These are phyloP conservation scores for Neonectria faginata DNA, from an alignment of 2,329 filamentous ascomycete genomes.

Conservation along the genomic window DNA sequence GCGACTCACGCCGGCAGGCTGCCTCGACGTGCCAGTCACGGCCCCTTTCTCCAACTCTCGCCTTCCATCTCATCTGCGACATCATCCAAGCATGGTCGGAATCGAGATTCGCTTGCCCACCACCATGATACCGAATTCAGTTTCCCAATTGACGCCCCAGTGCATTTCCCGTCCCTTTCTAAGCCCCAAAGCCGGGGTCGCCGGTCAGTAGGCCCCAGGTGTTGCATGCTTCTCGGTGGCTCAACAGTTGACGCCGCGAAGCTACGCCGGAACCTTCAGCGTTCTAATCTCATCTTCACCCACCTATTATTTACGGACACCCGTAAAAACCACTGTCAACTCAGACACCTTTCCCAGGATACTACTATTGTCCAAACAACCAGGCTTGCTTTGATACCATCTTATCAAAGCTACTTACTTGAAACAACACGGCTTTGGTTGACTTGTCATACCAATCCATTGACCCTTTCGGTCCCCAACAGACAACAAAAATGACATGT, in stretches of 20 bases:
- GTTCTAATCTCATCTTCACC: conserved; percentile 27
- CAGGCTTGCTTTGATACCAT: conserved; percentile 1
- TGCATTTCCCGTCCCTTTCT: conserved; percentile 46
- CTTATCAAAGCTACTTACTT: not conserved
- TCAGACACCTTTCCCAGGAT: not conserved
- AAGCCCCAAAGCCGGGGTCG: conserved; percentile 67
- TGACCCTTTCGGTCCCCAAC: conserved; percentile 8
- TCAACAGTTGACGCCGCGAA: conserved; percentile 37
- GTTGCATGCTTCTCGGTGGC: conserved; percentile 43
- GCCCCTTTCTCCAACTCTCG: conserved; percentile 31
- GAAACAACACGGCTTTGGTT: conserved; percentile 8
- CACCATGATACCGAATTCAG: conserved; percentile 37
- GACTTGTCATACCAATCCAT: conserved; percentile 15
- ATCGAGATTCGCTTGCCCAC: conserved; percentile 32
- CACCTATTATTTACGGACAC: conserved; percentile 8
- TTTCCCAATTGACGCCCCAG: conserved; percentile 33
- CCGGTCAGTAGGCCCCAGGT: conserved; percentile 52
- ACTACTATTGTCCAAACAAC: conserved; percentile 1
- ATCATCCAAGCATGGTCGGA: conserved; percentile 39
- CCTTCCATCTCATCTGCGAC: conserved; percentile 28
- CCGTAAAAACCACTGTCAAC: not conserved
- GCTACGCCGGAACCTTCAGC: conserved; percentile 35
- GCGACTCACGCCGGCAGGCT: conserved; percentile 28
- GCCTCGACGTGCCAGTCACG: conserved; percentile 20
- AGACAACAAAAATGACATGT: conserved; percentile 34